phyloP scores from a whole-genome alignment of 176 grass and related monocot species.

The Ensete ventricosum region DNA sequence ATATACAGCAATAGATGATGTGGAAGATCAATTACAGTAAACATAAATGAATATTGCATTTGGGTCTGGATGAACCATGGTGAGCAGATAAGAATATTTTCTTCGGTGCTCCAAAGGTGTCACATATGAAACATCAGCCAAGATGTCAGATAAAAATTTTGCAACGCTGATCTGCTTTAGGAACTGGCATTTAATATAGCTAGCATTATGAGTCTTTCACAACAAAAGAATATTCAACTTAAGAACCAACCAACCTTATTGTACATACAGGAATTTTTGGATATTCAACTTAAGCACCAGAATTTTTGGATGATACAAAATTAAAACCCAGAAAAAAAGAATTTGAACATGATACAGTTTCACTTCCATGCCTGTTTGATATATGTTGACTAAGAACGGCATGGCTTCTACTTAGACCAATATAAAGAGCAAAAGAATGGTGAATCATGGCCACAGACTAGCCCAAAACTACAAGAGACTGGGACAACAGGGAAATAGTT shows the following conservation, averaged over 20 bases:
- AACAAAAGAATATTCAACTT: background rate
- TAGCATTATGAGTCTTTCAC: background rate
- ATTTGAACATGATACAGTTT: too few species aligned
- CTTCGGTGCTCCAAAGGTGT: background rate
- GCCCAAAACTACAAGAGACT: background rate
- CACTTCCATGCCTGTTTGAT: background rate
- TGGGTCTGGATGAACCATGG: background rate
- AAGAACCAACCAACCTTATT: too few species aligned
- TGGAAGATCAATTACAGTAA: background rate
- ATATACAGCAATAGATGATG: background rate
- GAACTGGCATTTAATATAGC: background rate
- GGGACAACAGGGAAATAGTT: too few species aligned
- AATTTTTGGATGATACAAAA: background rate
- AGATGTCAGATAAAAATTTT: background rate
- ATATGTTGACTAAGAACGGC: background rate
- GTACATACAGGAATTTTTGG: background rate
- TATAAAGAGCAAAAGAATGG: background rate
- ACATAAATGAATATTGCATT: background rate
- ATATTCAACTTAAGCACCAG: background rate
- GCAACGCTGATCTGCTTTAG: background rate
- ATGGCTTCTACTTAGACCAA: background rate
- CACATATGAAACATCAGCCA: background rate
- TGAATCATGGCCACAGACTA: background rate
- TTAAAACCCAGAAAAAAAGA: too few species aligned
- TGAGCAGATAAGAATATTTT: background rate